These are phyloP conservation scores for Colletotrichum eleusines DNA, from an alignment of 2,329 filamentous ascomycete species.

Conservation along the genomic window DNA sequence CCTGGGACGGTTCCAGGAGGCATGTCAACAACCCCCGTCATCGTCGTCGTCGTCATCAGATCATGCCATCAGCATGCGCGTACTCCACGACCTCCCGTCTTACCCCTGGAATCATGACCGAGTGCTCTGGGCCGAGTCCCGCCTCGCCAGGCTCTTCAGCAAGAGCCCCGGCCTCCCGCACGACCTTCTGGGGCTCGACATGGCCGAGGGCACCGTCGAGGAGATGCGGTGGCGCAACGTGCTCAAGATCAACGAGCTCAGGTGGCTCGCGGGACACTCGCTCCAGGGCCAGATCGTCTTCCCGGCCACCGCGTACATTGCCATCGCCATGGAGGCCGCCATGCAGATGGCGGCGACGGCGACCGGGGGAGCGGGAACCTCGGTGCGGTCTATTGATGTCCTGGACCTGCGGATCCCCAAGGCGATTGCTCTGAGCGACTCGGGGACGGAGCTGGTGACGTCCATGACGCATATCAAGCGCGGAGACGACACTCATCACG, in stretches of 20 bases:
- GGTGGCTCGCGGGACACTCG: slow-evolving; percentile 50
- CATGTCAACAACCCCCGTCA: background rate
- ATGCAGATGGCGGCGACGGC: slow-evolving; percentile 40
- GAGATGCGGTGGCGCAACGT: slow-evolving; percentile 38
- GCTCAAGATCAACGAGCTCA: slow-evolving; percentile 33
- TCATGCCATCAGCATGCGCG: slow-evolving; percentile 49
- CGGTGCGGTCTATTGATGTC: slow-evolving; percentile 7
- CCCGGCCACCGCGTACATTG: slow-evolving; percentile 58
- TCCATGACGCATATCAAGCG: background rate
- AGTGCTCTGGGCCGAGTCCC: slow-evolving; percentile 48
- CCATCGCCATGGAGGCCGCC: slow-evolving; percentile 59
- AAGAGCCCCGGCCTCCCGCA: slow-evolving; percentile 48
- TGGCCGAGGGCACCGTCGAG: background rate
- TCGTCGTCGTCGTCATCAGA: too few relatives aligned
- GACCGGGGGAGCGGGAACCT: too few relatives aligned
- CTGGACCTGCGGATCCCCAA: slow-evolving; percentile 23
- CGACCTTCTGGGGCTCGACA: slow-evolving; percentile 47
- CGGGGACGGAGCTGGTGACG: slow-evolving; percentile 4
- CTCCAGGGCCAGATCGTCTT: slow-evolving; percentile 50
- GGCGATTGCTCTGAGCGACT: slow-evolving; percentile 3
- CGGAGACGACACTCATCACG: background rate
- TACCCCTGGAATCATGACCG: slow-evolving; percentile 51
- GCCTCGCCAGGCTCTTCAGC: slow-evolving; percentile 44
- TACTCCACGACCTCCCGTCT: slow-evolving; percentile 41
- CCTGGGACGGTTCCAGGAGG: background rate